A percentile compares a stretch with the other conserved stretches of the same genome.
Conservation (phyloP, 148 eudicot species). For the Fagopyrum esculentum region DNA sequence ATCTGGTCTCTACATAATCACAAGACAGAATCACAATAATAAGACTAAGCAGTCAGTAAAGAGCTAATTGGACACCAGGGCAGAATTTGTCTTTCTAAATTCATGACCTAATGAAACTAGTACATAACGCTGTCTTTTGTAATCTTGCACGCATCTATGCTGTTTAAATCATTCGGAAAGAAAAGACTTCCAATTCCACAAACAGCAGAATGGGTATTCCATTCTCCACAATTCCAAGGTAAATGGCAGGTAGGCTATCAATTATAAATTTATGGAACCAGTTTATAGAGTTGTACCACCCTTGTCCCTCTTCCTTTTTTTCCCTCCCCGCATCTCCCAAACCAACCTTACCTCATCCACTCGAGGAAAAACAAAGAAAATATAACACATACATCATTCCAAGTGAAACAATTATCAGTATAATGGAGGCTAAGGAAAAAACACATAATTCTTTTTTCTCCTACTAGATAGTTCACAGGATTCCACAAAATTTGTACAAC, state of each 20-base stretch:
- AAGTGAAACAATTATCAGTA: slow-evolving; percentile 1
- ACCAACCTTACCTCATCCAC: background rate
- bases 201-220: background rate
- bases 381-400: background rate
- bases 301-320: background rate
- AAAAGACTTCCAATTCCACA: background rate
- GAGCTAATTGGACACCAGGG: background rate
- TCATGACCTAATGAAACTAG: no score
- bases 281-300: background rate
- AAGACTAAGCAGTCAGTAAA: background rate
- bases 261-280: background rate
- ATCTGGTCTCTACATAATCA: slow-evolving; percentile 69
- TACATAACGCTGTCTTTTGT: background rate
- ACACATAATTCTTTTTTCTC: background rate
- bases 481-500: background rate
- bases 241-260: slow-evolving; percentile 1
- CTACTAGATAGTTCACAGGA: background rate
- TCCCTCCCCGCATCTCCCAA: background rate
- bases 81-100: background rate
- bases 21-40: slow-evolving; percentile 3
- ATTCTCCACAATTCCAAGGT: background rate
- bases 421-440: background rate
- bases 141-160: background rate
- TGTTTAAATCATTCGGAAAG: background rate
- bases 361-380: background rate